Evolutionary conservation across 192 early-diverging fungal genomes (phyloP).

Genomic region (Linderina pennispora): DNA sequence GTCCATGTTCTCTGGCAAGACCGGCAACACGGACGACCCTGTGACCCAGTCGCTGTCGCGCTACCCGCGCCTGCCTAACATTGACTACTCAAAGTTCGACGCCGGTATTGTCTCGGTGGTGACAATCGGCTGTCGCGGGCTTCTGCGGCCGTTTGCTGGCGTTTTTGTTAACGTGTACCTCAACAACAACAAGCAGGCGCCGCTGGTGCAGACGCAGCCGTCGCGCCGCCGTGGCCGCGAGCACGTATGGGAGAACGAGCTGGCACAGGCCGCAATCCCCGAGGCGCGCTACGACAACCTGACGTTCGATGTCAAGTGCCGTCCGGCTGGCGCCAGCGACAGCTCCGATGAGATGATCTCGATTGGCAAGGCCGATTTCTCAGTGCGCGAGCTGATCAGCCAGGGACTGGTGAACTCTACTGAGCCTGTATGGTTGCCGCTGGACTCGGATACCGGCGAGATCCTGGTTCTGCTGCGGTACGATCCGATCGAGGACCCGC

Average conservation of each 20-base stretch:
- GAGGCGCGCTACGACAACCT: slow-evolving; percentile 31
- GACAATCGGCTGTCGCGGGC: slow-evolving; percentile 37
- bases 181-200: slow-evolving; percentile 42
- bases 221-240: slow-evolving; percentile 39
- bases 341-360: slow-evolving; percentile 41
- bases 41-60: slow-evolving; percentile 31
- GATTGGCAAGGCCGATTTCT: slow-evolving; percentile 41
- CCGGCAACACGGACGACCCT: slow-evolving; percentile 23
- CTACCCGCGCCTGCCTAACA: slow-evolving; percentile 46
- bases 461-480: slow-evolving; percentile 45
- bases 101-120: slow-evolving; percentile 39
- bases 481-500: slow-evolving; percentile 40
- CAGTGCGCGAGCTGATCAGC: slow-evolving; percentile 39
- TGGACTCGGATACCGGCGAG: slow-evolving; percentile 47
- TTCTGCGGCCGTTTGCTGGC: slow-evolving; percentile 41
- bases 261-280: slow-evolving; percentile 38
- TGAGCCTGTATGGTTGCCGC: slow-evolving; percentile 44
- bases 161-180: slow-evolving; percentile 44
- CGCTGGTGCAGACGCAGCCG: slow-evolving; percentile 37
- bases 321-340: slow-evolving; percentile 25
- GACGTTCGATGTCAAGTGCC: slow-evolving; percentile 32
- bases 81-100: slow-evolving; percentile 43
- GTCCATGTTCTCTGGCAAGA: slow-evolving; percentile 43
- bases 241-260: slow-evolving; percentile 46
- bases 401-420: slow-evolving; percentile 40